Percentiles rank a stretch among this genome's conserved stretches.
phyloP scores from a whole-genome alignment of 1,284 basidiomycete species.

The Abortiporus biennis region DNA sequence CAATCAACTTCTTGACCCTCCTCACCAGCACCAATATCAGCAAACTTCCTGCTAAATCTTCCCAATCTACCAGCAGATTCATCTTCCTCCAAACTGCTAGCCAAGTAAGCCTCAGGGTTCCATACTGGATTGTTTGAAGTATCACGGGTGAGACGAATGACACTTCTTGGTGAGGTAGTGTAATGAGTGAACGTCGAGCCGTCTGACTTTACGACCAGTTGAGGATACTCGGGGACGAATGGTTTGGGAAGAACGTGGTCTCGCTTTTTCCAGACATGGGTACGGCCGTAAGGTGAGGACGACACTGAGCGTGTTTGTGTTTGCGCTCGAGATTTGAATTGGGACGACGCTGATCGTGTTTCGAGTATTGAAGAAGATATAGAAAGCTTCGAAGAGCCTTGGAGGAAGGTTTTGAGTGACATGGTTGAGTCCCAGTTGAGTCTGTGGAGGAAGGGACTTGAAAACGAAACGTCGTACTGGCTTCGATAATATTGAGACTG shows the following conservation, averaged over 20 bases:
- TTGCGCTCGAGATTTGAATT: no score
- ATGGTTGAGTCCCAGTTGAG: no score
- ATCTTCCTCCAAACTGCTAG: conserved; percentile 56
- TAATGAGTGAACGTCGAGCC: conserved; percentile 84
- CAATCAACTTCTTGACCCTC: conserved; percentile 38
- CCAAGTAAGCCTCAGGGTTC: conserved; percentile 46
- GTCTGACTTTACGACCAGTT: conserved; percentile 77
- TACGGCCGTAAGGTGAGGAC: conserved; percentile 68
- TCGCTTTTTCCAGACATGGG: conserved; percentile 71
- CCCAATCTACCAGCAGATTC: conserved; percentile 72
- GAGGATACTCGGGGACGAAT: conserved; percentile 77
- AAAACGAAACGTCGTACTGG: no score
- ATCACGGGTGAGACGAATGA: conserved; percentile 73
- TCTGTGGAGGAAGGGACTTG: no score
- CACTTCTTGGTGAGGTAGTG: conserved; percentile 78
- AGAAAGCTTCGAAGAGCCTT: background rate
- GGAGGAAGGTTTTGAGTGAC: background rate
- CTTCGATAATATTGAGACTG: no score
- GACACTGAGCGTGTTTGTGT: conserved; percentile 42
- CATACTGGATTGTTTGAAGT: conserved; percentile 82
- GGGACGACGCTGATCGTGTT: no score
- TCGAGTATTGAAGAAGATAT: no score
- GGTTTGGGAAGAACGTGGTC: conserved; percentile 67
- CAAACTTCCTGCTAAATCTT: conserved; percentile 74
- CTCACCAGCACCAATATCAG: conserved; percentile 47